Evolutionary conservation across 108 stramenopile genomes (phyloP), one percentile per base, ranked within the genome.

Genomic region (Fragilaria crotonensis): DNA sequence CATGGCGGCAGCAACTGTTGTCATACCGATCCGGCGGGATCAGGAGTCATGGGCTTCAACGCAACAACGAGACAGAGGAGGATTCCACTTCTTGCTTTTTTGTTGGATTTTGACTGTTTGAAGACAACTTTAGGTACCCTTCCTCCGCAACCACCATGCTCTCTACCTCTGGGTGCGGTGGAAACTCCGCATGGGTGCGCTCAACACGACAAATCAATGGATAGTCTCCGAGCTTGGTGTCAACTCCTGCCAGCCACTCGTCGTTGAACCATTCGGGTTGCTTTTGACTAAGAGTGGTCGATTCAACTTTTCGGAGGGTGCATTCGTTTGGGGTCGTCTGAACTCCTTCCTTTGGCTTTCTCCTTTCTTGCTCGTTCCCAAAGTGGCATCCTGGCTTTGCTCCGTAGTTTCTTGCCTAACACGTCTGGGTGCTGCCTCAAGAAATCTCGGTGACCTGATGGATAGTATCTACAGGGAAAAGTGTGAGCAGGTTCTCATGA

Each of bases 171-270:
- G 73, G 73, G 41, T 82, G 77, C 2, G 49, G 69, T 2, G 81
- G 81, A 45, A 82, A 82, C 60, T 82, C 81, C 9, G 71, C 67
- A 49, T 72, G 62, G 9, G 74, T 72, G 18, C 41, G 30, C 30
- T 78, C 72, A 22, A 82, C 77, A 14, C 66, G 63, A 62, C 81
- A 82, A 22, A 82, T 20, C 5, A 82, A 64, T n/a, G 77, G 77
- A 60, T 72, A 78, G 11, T 51, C 30, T 31, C 61, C 68, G 0
- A 61, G 26, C 7, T 41, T 20, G 22, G 25, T 26, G n/a, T 62
- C 58, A 17, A 68, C 52, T 4, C 45, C 46, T 14, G 63, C 30
- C 14, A 78, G 30, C 77, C 77, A 78, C 31, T 72, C 73, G 4
- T 70, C 60, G 2, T 55, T 75, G 66, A 68, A 79, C 78, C 73